Conservation (phyloP, 495 filamentous ascomycete genomes). For the Xylaria telfairii region DNA sequence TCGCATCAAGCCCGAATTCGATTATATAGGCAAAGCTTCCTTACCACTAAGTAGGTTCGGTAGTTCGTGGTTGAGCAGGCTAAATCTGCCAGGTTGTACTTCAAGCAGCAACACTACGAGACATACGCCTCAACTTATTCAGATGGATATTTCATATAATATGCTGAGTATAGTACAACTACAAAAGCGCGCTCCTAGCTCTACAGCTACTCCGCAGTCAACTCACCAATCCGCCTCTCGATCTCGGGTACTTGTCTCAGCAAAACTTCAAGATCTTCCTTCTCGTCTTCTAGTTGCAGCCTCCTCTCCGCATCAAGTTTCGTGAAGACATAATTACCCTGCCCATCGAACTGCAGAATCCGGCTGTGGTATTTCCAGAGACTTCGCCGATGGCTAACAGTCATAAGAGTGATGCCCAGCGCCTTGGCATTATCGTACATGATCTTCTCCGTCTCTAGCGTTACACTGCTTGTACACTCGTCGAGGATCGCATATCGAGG, state of each 20-base stretch:
- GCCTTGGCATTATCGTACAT: slow-evolving; percentile 98
- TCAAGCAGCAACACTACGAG: not conserved
- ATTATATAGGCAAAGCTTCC: no score
- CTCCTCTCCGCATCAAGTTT: slow-evolving; percentile 87
- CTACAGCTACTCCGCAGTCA: slow-evolving; percentile 53
- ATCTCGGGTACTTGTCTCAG: slow-evolving; percentile 85
- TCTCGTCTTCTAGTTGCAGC: slow-evolving; percentile 90
- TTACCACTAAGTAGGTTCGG: no score
- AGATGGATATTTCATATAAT: not conserved
- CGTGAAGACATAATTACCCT: slow-evolving; percentile 90
- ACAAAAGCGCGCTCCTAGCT: not conserved
- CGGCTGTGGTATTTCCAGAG: slow-evolving; percentile 94
- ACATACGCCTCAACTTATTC: not conserved
- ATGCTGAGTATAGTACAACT: not conserved
- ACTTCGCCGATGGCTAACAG: slow-evolving; percentile 87
- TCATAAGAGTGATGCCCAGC: slow-evolving; percentile 93
- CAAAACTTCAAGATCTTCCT: slow-evolving; percentile 88
- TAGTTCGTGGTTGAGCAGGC: no score
- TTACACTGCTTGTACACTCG: slow-evolving; percentile 93
- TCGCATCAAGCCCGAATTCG: no score
- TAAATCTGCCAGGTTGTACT: no score
- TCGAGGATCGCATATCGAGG: slow-evolving; percentile 94
- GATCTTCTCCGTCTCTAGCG: slow-evolving; percentile 88
- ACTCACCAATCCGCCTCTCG: slow-evolving; percentile 80
- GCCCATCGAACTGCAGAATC: slow-evolving; percentile 96